Percentiles rank a stretch among this genome's conserved stretches.
These are phyloP conservation scores for Stenocarpella maydis DNA, from an alignment of 2,329 filamentous ascomycete species.

Conservation along the genomic window DNA sequence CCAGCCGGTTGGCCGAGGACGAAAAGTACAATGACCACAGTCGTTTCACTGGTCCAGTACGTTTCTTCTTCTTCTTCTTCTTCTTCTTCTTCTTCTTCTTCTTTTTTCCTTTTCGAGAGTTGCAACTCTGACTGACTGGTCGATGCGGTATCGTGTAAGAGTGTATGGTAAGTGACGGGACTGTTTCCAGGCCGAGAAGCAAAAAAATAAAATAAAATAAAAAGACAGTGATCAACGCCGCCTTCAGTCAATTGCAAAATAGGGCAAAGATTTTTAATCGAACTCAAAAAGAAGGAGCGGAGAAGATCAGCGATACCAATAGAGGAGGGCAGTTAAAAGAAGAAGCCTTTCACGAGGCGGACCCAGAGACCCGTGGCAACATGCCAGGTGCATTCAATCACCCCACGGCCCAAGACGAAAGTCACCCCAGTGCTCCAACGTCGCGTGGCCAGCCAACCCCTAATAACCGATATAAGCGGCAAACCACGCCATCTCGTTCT, in stretches of 20 bases:
- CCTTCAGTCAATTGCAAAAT: not conserved
- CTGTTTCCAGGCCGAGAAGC: not conserved
- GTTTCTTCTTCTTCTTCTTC: no score
- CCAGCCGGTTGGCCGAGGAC: not conserved
- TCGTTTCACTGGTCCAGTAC: not conserved
- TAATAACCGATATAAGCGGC: slow-evolving; percentile 21
- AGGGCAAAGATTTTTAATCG: slow-evolving; percentile 23
- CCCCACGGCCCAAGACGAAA: slow-evolving; percentile 17
- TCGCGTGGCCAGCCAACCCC: slow-evolving; percentile 9
- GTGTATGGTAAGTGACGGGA: slow-evolving; percentile 1
- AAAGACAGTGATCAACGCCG: slow-evolving; percentile 34
- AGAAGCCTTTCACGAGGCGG: not conserved
- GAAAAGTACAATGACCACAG: not conserved
- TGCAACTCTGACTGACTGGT: not conserved
- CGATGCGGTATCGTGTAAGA: not conserved
- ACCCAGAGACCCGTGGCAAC: not conserved
- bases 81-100: no score
- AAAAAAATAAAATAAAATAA: not conserved
- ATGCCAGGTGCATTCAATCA: slow-evolving; percentile 12
- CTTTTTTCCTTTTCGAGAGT: no score
- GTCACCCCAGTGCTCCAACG: not conserved
- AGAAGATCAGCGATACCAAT: not conserved
- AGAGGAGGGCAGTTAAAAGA: not conserved
- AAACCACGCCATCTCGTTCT: slow-evolving; percentile 14
- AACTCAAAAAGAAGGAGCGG: not conserved